phyloP scores from a whole-genome alignment of 2,329 filamentous ascomycete genomes.

The Scortechinia acanthostroma region DNA sequence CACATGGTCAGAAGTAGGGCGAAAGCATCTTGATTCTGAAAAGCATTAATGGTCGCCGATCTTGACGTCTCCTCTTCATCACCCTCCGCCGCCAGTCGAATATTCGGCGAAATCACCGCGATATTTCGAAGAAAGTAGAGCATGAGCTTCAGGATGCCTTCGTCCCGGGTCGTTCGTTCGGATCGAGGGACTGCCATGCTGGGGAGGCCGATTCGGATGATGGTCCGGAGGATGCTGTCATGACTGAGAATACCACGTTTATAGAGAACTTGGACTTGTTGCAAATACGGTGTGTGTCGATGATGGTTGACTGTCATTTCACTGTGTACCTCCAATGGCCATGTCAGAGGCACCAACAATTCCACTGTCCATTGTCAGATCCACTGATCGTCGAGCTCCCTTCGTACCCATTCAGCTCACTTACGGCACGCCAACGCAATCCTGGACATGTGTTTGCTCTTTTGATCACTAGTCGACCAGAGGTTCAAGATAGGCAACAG shows the following conservation, averaged over 20 bases:
- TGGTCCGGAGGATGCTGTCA: conserved; percentile 74
- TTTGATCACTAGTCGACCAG: conserved; percentile 68
- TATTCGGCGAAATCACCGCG: conserved; percentile 72
- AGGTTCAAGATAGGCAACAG: conserved; percentile 79
- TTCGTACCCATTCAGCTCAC: background rate
- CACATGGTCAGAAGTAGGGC: conserved; percentile 77
- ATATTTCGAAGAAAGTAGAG: conserved; percentile 87
- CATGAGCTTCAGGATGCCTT: conserved; percentile 84
- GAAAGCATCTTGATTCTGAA: conserved; percentile 85
- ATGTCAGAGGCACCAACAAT: conserved; percentile 84
- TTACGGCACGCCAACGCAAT: conserved; percentile 68
- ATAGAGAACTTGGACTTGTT: conserved; percentile 81
- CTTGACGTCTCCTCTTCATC: conserved; percentile 84
- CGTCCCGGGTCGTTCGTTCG: conserved; percentile 73
- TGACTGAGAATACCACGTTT: conserved; percentile 84
- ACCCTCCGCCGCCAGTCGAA: conserved; percentile 69
- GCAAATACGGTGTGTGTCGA: conserved; percentile 80
- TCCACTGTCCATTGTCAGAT: conserved; percentile 41
- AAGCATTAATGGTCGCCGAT: conserved; percentile 80
- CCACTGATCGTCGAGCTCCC: background rate
- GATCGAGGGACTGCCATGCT: conserved; percentile 74
- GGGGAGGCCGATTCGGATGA: conserved; percentile 74
- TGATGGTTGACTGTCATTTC: conserved; percentile 90
- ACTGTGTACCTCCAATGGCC: conserved; percentile 78
- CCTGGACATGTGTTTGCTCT: conserved; percentile 70